These are phyloP conservation scores for Quercus agrifolia DNA, from an alignment of 306 rosid species.

Conservation along the genomic window DNA sequence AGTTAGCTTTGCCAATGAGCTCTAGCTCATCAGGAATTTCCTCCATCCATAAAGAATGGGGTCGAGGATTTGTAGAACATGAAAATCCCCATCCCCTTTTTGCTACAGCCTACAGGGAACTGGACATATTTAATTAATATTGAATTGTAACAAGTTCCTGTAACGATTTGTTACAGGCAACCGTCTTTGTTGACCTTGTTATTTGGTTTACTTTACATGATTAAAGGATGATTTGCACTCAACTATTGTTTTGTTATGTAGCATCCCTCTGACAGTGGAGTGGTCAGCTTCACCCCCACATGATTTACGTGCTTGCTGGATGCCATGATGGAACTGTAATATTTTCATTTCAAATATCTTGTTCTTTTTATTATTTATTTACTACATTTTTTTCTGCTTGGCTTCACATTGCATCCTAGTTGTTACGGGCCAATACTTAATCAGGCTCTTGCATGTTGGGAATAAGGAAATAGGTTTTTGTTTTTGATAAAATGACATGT, in stretches of 20 bases:
- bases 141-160: constrained; percentile 12
- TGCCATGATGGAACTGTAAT: constrained; percentile 96
- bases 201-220: constrained; percentile 19
- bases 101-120: not conserved
- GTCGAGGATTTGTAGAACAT: no score
- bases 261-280: constrained; percentile 85
- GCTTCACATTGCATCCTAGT: not conserved
- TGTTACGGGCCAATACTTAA: not conserved
- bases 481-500: no score
- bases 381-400: not conserved
- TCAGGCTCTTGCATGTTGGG: not conserved
- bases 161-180: not conserved
- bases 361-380: constrained; percentile 17
- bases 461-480: not conserved
- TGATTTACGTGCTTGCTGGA: constrained; percentile 71
- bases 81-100: not conserved
- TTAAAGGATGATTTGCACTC: not conserved
- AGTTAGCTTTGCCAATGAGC: not conserved
- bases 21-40: no score
- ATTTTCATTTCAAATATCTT: not conserved
- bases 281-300: constrained; percentile 81
- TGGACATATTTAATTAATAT: not conserved
- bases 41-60: no score
- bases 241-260: constrained; percentile 35
- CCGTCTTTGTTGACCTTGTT: not conserved